Conservation (phyloP, 164 flowering plant species). For the Chloranthus sessilifolius region DNA sequence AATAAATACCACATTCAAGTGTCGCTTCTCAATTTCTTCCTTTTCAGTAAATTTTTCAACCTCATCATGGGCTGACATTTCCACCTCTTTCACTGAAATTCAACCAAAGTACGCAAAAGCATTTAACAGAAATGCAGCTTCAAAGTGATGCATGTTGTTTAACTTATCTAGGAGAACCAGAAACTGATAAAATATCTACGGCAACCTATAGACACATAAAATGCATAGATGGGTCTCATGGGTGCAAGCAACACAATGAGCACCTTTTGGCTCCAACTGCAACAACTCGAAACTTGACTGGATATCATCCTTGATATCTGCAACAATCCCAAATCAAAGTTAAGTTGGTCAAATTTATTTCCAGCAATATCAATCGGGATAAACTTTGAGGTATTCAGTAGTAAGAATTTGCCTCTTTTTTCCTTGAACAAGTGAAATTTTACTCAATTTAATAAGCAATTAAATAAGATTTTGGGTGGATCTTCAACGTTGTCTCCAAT, state of each 20-base stretch:
- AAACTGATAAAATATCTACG: too few relatives aligned
- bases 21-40: background rate
- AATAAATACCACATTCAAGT: conserved; percentile 6
- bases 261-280: conserved; percentile 16
- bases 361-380: background rate
- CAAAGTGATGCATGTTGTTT: too few relatives aligned
- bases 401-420: background rate
- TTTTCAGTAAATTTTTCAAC: background rate
- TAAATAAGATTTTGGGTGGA: background rate
- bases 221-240: background rate
- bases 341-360: background rate
- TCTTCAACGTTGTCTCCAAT: too few relatives aligned
- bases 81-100: conserved; percentile 37
- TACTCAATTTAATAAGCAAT: background rate
- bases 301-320: conserved; percentile 24
- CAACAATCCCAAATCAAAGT: background rate
- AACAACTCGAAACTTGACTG: conserved; percentile 16
- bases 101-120: background rate
- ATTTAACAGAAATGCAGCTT: too few relatives aligned
- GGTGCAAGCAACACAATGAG: background rate
- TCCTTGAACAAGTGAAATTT: background rate
- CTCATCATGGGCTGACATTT: conserved; percentile 25
- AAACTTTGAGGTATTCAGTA: background rate
- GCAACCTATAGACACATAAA: too few relatives aligned
- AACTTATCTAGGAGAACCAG: too few relatives aligned